Evolutionary conservation across 2,329 filamentous ascomycete species (phyloP), one percentile per base, ranked within the genome.

Genomic region (Botryotinia narcissicola): DNA sequence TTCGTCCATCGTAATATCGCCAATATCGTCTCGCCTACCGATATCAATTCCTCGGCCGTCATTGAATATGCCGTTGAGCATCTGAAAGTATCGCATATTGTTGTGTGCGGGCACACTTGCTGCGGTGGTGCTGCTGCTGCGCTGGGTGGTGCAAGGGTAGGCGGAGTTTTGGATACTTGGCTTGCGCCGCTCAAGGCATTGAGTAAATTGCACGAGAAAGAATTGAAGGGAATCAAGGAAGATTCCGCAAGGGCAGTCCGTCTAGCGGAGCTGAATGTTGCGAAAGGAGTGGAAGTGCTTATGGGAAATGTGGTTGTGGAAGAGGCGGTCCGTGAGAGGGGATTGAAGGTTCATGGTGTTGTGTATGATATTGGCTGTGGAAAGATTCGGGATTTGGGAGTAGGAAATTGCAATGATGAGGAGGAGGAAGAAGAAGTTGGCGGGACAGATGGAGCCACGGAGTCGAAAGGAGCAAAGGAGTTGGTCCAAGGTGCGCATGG

Each of bases 1-100:
- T 97, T 97, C 82, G 92, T 94, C 70, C 93, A 97, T 85, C 92
- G 94, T 81, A 97, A 97, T 85, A 95, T 97, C 81, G 93, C 93
- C 83, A 97, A 97, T 84, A 89, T 95, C 80, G 84, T 97, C 76
- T 89, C 90, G 73, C 85, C 90, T 32, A 90, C 89, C 78, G 94
- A 97, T 81, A 88, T 95, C 81, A 93, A 89, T 84, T 90, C 90
- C 48, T 87, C 89, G 18, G 88, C 90, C 72, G 93, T 95, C 63
- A 91, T 97, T 80, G 91, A 95, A 80, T 97, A 91, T 81, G 92
- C 93, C 61, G 92, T 97, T 74, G 85, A 84, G 73, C 86, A 92
- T 80, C 85, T 97, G 51, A 89, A 91, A 78, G 91, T 93, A 78
- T 87, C 90, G 81, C 90, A 93, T 82, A 87, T 93, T 70, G 86